Base-by-base conservation (phyloP, 2,329 filamentous ascomycete species). In the Trichoderma breve region DNA sequence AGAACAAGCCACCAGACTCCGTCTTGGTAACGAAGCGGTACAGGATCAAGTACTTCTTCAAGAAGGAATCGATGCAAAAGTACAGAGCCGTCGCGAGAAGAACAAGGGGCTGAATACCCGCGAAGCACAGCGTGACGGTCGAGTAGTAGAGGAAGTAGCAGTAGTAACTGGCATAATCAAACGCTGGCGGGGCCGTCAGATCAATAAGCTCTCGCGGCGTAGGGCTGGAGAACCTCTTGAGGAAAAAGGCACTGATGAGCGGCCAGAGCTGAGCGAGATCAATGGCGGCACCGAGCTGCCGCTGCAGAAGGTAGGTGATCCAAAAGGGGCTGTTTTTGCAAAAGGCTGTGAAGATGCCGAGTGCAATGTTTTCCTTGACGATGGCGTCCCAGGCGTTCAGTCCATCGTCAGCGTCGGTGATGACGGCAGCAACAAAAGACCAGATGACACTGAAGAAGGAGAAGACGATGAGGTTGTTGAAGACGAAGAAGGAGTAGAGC, bases 1-100 rank as follows among this genome's bases (percentile, higher is more conserved):
- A 99, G 79, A 94, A 97, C 80, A 92, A 89, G 65, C 96, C 96
- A 9, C 95, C 96, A 0, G 95, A 98, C 79, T 99, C 96, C 32
- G 92, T 97, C 84, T 98, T 99, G 61, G 96, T 99, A 75, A 97
- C 89, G 79, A 98, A 98, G 74, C 98, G 92, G 82, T 99, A 97
- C 75, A 98, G 87, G 51, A 98, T 84, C 60, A 98, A 85, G 79
- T 99, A 99, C 83, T 98, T 98, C 87, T 97, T 98, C 79, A 98
- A 86, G 82, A 92, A 93, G 5, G 91, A 91, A 80, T 99, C 96
- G 65, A 99, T 85, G 66, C 85, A 84, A 80, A 98, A 98, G 85
- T 98, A 99, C 34, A 98, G 83, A 1, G 95, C 94, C 1, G 93
- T 94, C 51, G 97, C 92, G 0, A 93, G 90, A 8, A 99, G 86